A percentile compares a stretch with the other conserved stretches of the same genome.
These are phyloP conservation scores for Avena atlantica DNA, from an alignment of 176 grass and related monocot genomes.

Conservation along the genomic window DNA sequence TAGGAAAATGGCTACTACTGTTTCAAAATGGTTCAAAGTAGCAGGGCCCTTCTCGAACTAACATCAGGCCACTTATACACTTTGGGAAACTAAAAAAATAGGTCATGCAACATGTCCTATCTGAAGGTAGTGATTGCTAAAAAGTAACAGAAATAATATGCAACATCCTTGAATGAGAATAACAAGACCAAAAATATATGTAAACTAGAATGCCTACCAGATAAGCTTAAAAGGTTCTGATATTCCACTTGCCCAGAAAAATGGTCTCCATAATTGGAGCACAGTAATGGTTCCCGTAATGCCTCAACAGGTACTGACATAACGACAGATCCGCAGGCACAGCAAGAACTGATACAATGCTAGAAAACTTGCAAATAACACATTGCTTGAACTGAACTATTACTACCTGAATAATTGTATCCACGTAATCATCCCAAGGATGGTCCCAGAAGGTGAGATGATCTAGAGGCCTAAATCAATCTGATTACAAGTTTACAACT, in stretches of 20 bases:
- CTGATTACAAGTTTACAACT: conserved; percentile 6
- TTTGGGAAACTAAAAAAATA: too few relatives aligned
- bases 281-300: conserved; percentile 1
- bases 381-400: conserved; percentile 12
- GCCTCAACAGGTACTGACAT: conserved; percentile 7
- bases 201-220: not conserved
- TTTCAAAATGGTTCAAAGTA: not conserved
- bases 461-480: conserved; percentile 39
- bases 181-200: not conserved
- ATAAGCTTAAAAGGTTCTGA: not conserved
- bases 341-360: not conserved
- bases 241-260: conserved; percentile 13
- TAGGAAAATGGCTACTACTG: not conserved
- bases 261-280: not conserved
- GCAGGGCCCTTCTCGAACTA: not conserved
- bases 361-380: not conserved
- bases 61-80: not conserved
- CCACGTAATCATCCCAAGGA: not conserved
- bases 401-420: conserved; percentile 8
- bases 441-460: not conserved
- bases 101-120: not conserved
- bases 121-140: not conserved
- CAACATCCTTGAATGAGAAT: not conserved
- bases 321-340: not conserved
- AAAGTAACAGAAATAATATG: not conserved